Evolutionary conservation across 1,284 basidiomycete species (phyloP).

Genomic region (Rhodofomes roseus): DNA sequence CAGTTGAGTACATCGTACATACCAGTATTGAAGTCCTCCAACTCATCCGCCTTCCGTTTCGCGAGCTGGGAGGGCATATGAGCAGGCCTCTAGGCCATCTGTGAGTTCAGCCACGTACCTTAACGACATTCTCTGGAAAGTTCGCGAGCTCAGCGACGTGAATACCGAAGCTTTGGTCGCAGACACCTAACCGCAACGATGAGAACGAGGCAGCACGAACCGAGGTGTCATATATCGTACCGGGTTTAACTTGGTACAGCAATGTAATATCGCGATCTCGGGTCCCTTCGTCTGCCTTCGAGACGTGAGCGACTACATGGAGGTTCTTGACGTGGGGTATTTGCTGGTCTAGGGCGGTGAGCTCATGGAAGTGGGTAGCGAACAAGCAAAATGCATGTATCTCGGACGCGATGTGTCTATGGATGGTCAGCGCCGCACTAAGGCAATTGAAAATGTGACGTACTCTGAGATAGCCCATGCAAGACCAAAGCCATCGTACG

Average conservation of each 20-base stretch:
- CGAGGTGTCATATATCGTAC: conserved; percentile 43
- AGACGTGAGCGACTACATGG: conserved; percentile 94
- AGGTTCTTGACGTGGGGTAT: conserved; percentile 89
- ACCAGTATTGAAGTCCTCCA: conserved; percentile 84
- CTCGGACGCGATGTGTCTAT: conserved; percentile 86
- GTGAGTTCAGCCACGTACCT: conserved; percentile 42
- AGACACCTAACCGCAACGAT: conserved; percentile 49
- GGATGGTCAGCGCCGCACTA: background rate
- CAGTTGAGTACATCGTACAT: background rate
- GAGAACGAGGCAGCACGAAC: background rate
- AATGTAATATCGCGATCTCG: conserved; percentile 88
- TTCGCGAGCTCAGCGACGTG: conserved; percentile 96
- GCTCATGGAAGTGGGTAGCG: conserved; percentile 97
- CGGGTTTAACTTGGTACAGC: conserved; percentile 94
- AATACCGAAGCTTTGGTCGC: conserved; percentile 98
- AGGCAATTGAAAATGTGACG: background rate
- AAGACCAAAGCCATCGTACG: conserved; percentile 97
- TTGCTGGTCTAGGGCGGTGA: conserved; percentile 89
- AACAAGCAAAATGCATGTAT: conserved; percentile 95
- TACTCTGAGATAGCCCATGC: conserved; percentile 99
- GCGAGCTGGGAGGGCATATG: conserved; percentile 59
- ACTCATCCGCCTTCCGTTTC: conserved; percentile 91
- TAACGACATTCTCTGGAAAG: conserved; percentile 93
- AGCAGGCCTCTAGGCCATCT: background rate
- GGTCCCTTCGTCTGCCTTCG: conserved; percentile 47